Evolutionary conservation across 164 flowering plant species (phyloP), one percentile per base, ranked within the genome.

Genomic region (Umbellularia californica): DNA sequence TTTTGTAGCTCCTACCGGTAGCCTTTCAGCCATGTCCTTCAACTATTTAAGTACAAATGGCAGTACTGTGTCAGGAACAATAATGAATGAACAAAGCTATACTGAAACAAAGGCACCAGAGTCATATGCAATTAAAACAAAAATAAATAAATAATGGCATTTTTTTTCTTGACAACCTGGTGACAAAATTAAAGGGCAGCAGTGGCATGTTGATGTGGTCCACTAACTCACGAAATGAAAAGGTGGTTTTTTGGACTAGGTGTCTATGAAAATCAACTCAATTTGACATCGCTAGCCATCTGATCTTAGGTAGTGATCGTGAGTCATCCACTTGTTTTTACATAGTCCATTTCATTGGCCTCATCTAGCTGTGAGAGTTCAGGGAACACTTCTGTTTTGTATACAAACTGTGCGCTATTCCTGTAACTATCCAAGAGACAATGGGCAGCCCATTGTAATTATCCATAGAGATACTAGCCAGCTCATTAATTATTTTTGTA

Each of bases 21-120:
- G 71, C 78, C 79, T 84, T 74, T 84, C 92, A 78, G 90, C 82
- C 86, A 87, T 82, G 72, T 88, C 91, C 79, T 87, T 90, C 74
- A 91, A 87, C 98, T 93, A 91, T 79, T 35, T 73, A 60, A 55
- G 65, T 13, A 65, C 35, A 33, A 72, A 74, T 71, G 2, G 41
- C 51, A 24, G 41, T 47, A 20, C 25, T 14, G 63, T 22, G 28
- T 64, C 68, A 55, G 41, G 2, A 60, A 41, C 47, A 69, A 9
- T 14, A 2, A 67, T 12, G n/a, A 67, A 20, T 27, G 27, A 5
- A 35, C 35, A 22, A 47, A 47, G 55, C 55, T 19, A 14, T 55
- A 55, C 13, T 17, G n/a, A 55, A 55, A 55, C 60, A 3, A 9
- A 64, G 13, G 13, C 12, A 22, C n/a, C 60, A 55, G 20, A 55